Evolutionary conservation across 768 basidiomycete genomes (phyloP), one percentile per base, ranked within the genome.

Genomic region (Scleroderma citrinum): DNA sequence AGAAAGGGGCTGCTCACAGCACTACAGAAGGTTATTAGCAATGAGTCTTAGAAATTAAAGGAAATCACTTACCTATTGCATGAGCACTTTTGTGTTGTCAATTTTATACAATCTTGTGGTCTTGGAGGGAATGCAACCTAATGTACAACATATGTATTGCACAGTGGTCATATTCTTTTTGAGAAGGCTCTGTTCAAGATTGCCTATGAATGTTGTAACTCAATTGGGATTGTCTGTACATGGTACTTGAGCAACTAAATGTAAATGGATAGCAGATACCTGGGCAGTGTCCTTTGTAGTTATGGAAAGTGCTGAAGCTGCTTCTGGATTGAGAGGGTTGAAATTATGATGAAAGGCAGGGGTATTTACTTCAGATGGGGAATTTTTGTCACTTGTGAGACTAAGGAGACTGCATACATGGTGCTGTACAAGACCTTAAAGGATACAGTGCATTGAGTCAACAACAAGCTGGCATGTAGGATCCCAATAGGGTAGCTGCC

Each of bases 381-480:
- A n/a, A n/a, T 11, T 30, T 12, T 43, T 44, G 3, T 44, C 38
- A 0, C 10, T 50, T 1, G 47, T 55, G 17, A 58, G n/a, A 7
- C 54, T 42, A 3, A 57, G 26, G 21, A 50, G 34, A 1, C 29
- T 45, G 1, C 21, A 34, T 2, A 34, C 5, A 19, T 58, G 57
- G 23, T 37, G 20, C 26, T 53, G 32, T 0, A 45, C 49, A 8
- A 50, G 45, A 3, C 56, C 56, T 34, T 60, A 30, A 0, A 64
- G 50, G 7, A 68, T 26, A 21, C 46, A 55, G 20, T 68, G 66
- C 65, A 68, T 68, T 2, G 54, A 36, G 36, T 68, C 58, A 1
- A 63, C 46, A 0, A 64, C 52, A 1, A 63, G 47, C 19, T 57
- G 54, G 0, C 21, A 24, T 0, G 52, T 43, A 2, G 60, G 58